Percentiles rank a stretch among this genome's conserved stretches.
Evolutionary conservation across 1,139 yeast genomes (phyloP).

Genomic region (Kluyveromyces marxianus): DNA sequence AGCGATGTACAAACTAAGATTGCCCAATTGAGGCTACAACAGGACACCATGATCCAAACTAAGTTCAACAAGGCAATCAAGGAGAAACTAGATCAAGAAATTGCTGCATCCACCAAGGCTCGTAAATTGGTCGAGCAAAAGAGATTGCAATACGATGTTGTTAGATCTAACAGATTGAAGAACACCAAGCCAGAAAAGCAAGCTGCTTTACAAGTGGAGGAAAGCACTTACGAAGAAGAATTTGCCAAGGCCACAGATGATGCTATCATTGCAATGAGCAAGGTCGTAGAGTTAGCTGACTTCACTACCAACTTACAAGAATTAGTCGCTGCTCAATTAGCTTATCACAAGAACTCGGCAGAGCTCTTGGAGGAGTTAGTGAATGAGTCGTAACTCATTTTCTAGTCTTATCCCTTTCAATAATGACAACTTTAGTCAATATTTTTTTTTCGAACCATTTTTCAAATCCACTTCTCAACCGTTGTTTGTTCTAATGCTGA

Average conservation of each 20-base stretch:
- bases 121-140: conserved; percentile 74
- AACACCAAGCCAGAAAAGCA: conserved; percentile 68
- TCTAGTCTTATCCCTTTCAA: neutral
- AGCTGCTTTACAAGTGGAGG: conserved; percentile 65
- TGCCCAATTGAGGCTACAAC: conserved; percentile 79
- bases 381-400: neutral
- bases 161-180: conserved; percentile 55
- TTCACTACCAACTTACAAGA: conserved; percentile 66
- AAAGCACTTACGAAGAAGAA: conserved; percentile 84
- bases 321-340: conserved; percentile 72
- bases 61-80: conserved; percentile 65
- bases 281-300: conserved; percentile 66
- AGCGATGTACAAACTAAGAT: conserved; percentile 56
- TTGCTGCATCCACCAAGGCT: conserved; percentile 60
- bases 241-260: conserved; percentile 89
- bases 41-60: conserved; percentile 64
- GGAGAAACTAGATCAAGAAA: conserved; percentile 55
- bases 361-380: conserved; percentile 56
- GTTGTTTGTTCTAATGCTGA: no score
- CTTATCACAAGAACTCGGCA: conserved; percentile 71
- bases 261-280: conserved; percentile 78
- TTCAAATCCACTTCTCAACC: no score
- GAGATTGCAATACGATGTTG: conserved; percentile 72
- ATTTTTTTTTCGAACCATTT: no score
- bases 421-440: no score